These are phyloP conservation scores for Mycena albidolilacea DNA, from an alignment of 768 basidiomycete genomes.

Conservation along the genomic window DNA sequence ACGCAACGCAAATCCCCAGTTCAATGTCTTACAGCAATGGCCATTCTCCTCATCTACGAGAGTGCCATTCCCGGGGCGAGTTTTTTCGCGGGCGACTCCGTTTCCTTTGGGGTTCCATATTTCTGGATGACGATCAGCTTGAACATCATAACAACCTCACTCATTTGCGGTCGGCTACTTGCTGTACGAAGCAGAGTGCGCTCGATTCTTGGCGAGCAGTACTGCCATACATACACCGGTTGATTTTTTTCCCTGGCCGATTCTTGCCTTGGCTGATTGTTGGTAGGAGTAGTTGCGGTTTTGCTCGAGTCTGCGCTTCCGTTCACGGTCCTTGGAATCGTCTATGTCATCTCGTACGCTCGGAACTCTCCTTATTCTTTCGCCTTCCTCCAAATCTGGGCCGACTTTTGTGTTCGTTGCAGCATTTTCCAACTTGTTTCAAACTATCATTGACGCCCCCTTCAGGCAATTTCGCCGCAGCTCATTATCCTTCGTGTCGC, in stretches of 20 bases:
- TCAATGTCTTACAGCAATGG: conserved; percentile 41
- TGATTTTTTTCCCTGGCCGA: not conserved
- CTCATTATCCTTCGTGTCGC: conserved; percentile 42
- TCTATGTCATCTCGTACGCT: conserved; percentile 48
- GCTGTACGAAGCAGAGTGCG: conserved; percentile 42
- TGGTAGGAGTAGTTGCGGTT: conserved; percentile 44
- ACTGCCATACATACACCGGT: conserved; percentile 48
- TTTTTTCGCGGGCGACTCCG: conserved; percentile 46
- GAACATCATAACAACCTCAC: conserved; percentile 50
- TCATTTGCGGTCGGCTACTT: conserved; percentile 48
- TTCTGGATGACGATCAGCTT: conserved; percentile 48
- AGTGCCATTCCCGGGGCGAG: conserved; percentile 48
- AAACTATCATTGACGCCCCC: not conserved
- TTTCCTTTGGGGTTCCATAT: conserved; percentile 51
- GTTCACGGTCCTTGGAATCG: conserved; percentile 48
- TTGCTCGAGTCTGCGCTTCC: conserved; percentile 51
- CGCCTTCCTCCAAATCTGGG: conserved; percentile 50
- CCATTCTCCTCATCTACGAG: conserved; percentile 48
- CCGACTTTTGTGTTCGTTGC: conserved; percentile 50
- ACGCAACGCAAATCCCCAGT: not conserved
- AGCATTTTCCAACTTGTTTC: not conserved
- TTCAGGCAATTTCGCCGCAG: conserved; percentile 40
- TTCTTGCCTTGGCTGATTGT: not conserved
- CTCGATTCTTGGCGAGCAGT: conserved; percentile 41
- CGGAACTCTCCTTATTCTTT: conserved; percentile 44